Base-by-base conservation (phyloP, 345 rosid species). In the Heritiera littoralis region DNA sequence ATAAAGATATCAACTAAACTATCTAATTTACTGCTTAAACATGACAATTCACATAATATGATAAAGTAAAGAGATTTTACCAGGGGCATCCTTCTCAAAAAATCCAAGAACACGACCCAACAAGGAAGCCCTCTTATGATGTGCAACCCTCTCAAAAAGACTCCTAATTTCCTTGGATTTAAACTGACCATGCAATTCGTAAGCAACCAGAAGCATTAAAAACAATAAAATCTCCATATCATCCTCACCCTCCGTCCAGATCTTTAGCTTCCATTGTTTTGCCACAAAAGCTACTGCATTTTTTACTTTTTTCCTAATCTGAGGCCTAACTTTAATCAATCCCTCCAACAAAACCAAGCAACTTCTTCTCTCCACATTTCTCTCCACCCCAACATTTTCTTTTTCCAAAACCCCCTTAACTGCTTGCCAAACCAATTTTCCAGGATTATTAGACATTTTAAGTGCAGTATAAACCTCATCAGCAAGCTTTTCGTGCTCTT, bases 371-470 rank as follows among this genome's bases (percentile, higher is more conserved):
- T 64, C 41, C 14, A 80, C 68, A 18, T 66, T 54, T 46, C n/a
- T 32, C 13, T 72, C 72, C 58, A 78, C 72, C 72, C 72, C 77
- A 32, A 40, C 61, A 35, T 60, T 70, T 66, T 20, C 73, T 15
- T 64, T 49, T 23, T 73, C 71, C n/a, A 40, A 61, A 51, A 41
- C 5, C 56, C 81, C 80, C 55, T 49, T 60, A 46, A 86, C 58
- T 6, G 78, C 88, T 63, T 74, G 81, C 55, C 82, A 79, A 0
- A 83, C 84, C 66, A 83, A 28, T 71, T 79, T 77, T 64, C 79
- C 86, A 40, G 88, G 84, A 45, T 81, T 82, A 14, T 74, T 35
- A 48, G 80, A 77, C 80, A 66, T 52, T 70, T 77, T 80, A 58
- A 86, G 67, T 30, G 41, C 78, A 54, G 45, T 43, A 20, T 56